These are phyloP conservation scores for Claviceps lovelessii DNA, from an alignment of 2,329 filamentous ascomycete species.

Conservation along the genomic window DNA sequence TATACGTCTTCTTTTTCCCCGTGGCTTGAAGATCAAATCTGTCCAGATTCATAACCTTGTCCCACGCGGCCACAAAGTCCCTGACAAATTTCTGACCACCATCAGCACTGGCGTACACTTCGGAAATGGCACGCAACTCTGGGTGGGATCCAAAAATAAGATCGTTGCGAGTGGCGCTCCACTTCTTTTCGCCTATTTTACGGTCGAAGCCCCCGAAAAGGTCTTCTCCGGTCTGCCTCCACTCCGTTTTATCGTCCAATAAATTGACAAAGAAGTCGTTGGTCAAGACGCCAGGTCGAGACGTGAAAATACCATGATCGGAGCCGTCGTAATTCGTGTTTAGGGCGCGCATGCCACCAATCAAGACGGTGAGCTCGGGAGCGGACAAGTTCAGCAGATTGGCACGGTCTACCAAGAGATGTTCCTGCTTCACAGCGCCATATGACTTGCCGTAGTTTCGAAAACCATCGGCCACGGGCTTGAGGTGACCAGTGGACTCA, in stretches of 20 bases:
- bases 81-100: constrained; percentile 49
- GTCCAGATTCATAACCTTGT: constrained; percentile 62
- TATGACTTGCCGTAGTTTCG: constrained; percentile 59
- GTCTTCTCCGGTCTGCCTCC: constrained; percentile 40
- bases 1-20: constrained; percentile 6
- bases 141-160: constrained; percentile 61
- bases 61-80: constrained; percentile 59
- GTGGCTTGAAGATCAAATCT: constrained; percentile 43
- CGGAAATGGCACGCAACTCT: constrained; percentile 55
- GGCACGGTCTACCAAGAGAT: constrained; percentile 57
- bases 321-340: constrained; percentile 60
- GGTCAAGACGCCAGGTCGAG: constrained; percentile 51
- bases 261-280: constrained; percentile 77
- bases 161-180: constrained; percentile 54
- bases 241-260: constrained; percentile 50
- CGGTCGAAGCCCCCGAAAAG: constrained; percentile 50
- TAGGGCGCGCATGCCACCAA: constrained; percentile 58
- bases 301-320: constrained; percentile 51
- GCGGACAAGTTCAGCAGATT: constrained; percentile 55
- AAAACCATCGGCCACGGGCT: constrained; percentile 63
- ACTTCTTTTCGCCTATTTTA: constrained; percentile 51
- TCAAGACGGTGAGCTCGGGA: constrained; percentile 55
- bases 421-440: constrained; percentile 47
- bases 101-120: constrained; percentile 52
- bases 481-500: constrained; percentile 47